Evolutionary conservation across 805 yeast species (phyloP).

Genomic region (Candida bentonensis): DNA sequence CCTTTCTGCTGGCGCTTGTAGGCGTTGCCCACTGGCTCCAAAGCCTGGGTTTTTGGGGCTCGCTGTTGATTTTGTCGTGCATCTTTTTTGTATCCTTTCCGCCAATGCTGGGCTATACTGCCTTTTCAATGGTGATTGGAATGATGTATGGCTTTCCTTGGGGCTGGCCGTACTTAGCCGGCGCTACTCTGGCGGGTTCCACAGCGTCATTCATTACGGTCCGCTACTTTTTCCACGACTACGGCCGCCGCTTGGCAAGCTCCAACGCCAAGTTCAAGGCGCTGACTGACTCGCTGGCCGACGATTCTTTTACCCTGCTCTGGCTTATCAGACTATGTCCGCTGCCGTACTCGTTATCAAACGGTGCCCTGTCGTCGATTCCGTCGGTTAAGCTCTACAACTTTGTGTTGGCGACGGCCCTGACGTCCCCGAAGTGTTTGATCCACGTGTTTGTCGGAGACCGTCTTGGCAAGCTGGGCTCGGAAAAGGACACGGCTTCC

Average conservation of each 20-base stretch:
- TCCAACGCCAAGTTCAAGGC: constrained; percentile 57
- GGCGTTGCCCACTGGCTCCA: constrained; percentile 1
- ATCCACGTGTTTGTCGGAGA: constrained; percentile 67
- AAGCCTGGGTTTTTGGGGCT: constrained; percentile 12
- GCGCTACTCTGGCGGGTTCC: constrained; percentile 62
- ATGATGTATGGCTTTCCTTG: constrained; percentile 66
- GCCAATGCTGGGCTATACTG: constrained; percentile 74
- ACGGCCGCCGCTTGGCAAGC: constrained; percentile 47
- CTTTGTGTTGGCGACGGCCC: constrained; percentile 54
- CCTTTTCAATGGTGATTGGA: constrained; percentile 54
- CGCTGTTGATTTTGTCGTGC: constrained; percentile 31
- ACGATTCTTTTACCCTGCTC: constrained; percentile 50
- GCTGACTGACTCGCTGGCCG: constrained; percentile 59
- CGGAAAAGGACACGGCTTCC: constrained; percentile 32
- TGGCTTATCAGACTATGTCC: constrained; percentile 77
- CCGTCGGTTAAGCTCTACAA: constrained; percentile 54
- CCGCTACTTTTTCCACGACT: constrained; percentile 39
- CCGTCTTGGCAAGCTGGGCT: constrained; percentile 54
- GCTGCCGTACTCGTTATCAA: constrained; percentile 80
- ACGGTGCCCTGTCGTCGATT: constrained; percentile 83
- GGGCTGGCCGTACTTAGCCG: constrained; percentile 69
- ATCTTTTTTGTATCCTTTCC: constrained; percentile 72
- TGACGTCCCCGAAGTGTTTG: constrained; percentile 74
- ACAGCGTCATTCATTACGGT: constrained; percentile 58
- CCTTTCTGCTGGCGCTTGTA: neutral